Conservation (phyloP, 192 early-diverging fungal genomes). For the Dissophora ornata region DNA sequence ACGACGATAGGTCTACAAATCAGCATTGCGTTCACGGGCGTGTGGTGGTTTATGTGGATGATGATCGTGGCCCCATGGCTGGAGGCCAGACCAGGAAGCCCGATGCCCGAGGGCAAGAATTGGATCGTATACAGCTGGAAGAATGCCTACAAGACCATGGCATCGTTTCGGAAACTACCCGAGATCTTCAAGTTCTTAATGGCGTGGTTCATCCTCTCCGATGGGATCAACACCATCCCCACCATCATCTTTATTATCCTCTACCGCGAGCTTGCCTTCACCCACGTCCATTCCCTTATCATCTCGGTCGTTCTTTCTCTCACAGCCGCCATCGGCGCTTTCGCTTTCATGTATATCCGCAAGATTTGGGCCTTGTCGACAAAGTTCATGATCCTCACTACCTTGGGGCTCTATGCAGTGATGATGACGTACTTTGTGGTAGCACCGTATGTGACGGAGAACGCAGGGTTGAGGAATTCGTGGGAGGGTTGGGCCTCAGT, state of each 20-base stretch:
- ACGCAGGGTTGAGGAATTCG: slow-evolving; percentile 17
- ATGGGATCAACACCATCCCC: slow-evolving; percentile 67
- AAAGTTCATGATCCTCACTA: slow-evolving; percentile 59
- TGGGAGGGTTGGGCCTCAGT: slow-evolving; percentile 37
- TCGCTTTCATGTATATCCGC: slow-evolving; percentile 62
- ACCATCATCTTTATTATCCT: slow-evolving; percentile 67
- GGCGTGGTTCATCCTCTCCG: slow-evolving; percentile 74
- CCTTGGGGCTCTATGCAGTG: slow-evolving; percentile 45
- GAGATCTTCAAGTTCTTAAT: slow-evolving; percentile 70
- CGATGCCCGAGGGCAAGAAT: slow-evolving; percentile 57
- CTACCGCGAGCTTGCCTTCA: slow-evolving; percentile 62
- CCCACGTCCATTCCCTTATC: slow-evolving; percentile 56
- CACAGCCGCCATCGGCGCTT: slow-evolving; percentile 59
- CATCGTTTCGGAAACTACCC: slow-evolving; percentile 51
- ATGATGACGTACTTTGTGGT: slow-evolving; percentile 63
- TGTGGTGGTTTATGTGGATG: slow-evolving; percentile 61
- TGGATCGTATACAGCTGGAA: slow-evolving; percentile 55
- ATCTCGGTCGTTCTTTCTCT: slow-evolving; percentile 61
- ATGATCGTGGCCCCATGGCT: slow-evolving; percentile 43
- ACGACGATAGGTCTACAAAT: slow-evolving; percentile 41
- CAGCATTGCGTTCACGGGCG: slow-evolving; percentile 53
- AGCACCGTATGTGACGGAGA: slow-evolving; percentile 54
- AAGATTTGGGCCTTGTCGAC: slow-evolving; percentile 53
- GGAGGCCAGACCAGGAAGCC: slow-evolving; percentile 50
- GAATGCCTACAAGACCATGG: slow-evolving; percentile 50